Evolutionary conservation across 306 rosid genomes (phyloP), one percentile per base, ranked within the genome.

Genomic region (Delonix regia): DNA sequence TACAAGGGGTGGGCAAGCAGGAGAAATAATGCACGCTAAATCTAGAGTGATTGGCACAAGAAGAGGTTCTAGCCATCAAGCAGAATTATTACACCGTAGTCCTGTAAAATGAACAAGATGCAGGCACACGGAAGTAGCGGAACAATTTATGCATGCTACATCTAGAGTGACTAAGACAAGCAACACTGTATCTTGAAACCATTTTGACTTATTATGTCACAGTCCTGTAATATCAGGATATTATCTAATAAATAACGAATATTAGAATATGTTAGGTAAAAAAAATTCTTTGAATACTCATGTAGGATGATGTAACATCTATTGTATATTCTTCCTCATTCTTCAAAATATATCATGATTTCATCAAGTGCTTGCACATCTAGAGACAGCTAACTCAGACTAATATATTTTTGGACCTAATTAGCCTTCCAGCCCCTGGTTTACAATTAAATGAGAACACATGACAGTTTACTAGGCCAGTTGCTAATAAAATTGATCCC

Each of bases 341-440:
- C 39, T 59, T 74, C 82, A 45, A 73, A 67, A 11, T 52, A 71
- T 75, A 74, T 8, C 53, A 79, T 25, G 25, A 69, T 39, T 83
- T 48, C 53, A 63, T 42, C 53, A 80, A 77, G 53, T 47, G 38
- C 0, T 4, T 52, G 61, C 78, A 78, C 65, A 38, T 34, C 59
- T 34, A 36, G 24, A 68, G 70, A 68, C 73, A 48, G 62, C 57
- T 60, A 60, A 59, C 24, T 62, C 39, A 34, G 27, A 47, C 25
- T 36, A 10, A 22, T 10, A 11, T 39, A 67, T 56, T 65, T 53
- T 56, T 9, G 59, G 48, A 30, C 78, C 15, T 49, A 48, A 30
- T 24, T 73, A 72, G 65, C 42, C 73, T 48, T 28, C 28, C 10
- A 64, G 67, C 65, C 7, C 63, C 21, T 61, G 16, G 41, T 56